Conservation (phyloP, 345 rosid genomes). For the Crucihimalaya himalaica region DNA sequence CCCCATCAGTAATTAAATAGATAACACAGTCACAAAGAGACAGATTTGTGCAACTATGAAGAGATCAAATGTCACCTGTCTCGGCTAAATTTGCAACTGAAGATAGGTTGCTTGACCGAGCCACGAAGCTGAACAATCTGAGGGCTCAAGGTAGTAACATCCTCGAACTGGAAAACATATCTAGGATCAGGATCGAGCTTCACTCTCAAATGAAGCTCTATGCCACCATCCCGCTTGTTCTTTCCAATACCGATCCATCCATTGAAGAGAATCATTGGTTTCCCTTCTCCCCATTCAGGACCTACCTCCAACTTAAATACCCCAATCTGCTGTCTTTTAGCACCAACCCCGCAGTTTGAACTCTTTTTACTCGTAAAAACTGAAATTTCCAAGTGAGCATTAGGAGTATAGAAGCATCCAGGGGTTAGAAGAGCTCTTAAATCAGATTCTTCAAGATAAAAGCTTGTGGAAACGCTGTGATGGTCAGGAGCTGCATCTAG, state of each 20-base stretch:
- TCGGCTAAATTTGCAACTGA: conserved; percentile 89
- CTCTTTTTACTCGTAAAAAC: conserved; percentile 72
- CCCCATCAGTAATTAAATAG: conserved; percentile 17
- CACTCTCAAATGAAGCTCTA: conserved; percentile 86
- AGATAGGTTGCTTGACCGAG: conserved; percentile 88
- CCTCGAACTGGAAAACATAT: conserved; percentile 93
- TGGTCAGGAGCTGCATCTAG: conserved; percentile 75
- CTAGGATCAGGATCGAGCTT: conserved; percentile 95
- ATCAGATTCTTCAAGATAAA: conserved; percentile 92
- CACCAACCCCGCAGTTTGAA: conserved; percentile 69
- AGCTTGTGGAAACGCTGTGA: conserved; percentile 75
- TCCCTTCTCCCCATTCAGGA: conserved; percentile 89
- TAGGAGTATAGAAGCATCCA: conserved; percentile 73
- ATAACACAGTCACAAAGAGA: not conserved
- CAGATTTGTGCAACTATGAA: not conserved
- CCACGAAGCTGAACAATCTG: conserved; percentile 96
- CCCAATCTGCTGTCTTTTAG: conserved; percentile 81
- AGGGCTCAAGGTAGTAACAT: conserved; percentile 76
- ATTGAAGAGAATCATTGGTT: conserved; percentile 67
- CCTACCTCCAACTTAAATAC: conserved; percentile 77
- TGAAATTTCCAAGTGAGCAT: conserved; percentile 66
- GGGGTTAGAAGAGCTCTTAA: conserved; percentile 72
- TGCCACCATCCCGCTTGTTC: conserved; percentile 65
- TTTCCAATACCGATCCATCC: conserved; percentile 94
- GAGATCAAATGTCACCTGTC: conserved; percentile 60